Evolutionary conservation across 805 yeast species (phyloP), one percentile per base, ranked within the genome.

Genomic region (Wickerhamiella allomyrinae): DNA sequence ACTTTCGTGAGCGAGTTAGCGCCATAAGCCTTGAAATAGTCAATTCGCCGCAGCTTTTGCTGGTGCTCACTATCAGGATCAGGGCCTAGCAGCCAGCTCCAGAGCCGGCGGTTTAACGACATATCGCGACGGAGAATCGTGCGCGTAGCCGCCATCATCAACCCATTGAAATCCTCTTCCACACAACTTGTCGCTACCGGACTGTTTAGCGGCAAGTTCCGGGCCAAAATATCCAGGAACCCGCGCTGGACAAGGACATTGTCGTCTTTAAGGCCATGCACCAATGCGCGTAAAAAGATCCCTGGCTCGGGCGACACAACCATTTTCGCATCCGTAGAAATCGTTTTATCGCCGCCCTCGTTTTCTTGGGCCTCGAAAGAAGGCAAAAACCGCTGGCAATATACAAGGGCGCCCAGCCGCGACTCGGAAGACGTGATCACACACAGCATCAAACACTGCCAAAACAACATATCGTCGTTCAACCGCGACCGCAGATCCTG

Each of bases 11-110:
- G 59, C 2, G 68, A 57, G 1, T 65, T 57, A 27, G 71, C 57
- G 0, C 85, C 94, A 53, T 69, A 67, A 6, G 52, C 55, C n/a
- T 64, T 54, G 57, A 87, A 86, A 55, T 79, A 87, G 24, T 67
- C 68, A 5, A 70, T 57, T 43, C 76, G 58, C 6, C 65, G 47
- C 20, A 60, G 31, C 29, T 48, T 42, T 22, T 45, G 24, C 46
- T 35, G 34, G 14, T 20, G 13, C 7, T n/a, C 14, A 9, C 44
- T 44, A 20, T 49, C 50, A 19, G 62, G 63, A 21, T 77, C 85
- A 1, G 95, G 91, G 0, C 97, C 96, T 22, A 89, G 60, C 7
- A 91, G 63, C 94, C 95, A 91, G 45, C 71, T 77, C 95, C 97
- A 87, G 17, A 91, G 67, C 52, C 99, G 71, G 59, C 98, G 70